These are phyloP conservation scores for Backusella tuberculispora DNA, from an alignment of 192 early-diverging fungal species.

Conservation along the genomic window DNA sequence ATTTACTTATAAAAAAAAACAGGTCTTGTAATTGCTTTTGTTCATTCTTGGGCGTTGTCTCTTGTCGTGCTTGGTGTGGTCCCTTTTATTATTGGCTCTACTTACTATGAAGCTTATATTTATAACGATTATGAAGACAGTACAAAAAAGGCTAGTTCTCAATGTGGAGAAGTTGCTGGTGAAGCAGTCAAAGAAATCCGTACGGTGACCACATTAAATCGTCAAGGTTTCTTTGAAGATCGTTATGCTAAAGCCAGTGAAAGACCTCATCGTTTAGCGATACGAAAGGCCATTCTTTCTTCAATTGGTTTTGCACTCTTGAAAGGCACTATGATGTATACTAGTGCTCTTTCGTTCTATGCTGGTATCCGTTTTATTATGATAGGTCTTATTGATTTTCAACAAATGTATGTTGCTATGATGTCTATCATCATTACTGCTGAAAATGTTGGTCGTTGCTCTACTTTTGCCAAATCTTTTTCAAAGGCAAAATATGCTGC, in stretches of 20 bases:
- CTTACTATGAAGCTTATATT: constrained; percentile 53
- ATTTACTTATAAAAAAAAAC: not conserved
- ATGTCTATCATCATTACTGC: constrained; percentile 25
- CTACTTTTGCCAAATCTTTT: constrained; percentile 69
- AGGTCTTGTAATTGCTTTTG: constrained; percentile 64
- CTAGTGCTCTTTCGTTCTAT: constrained; percentile 76
- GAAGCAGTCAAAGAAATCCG: constrained; percentile 86
- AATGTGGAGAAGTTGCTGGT: constrained; percentile 76
- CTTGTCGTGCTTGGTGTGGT: constrained; percentile 68
- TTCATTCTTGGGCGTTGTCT: constrained; percentile 78
- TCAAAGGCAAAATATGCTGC: constrained; percentile 83
- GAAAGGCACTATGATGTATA: constrained; percentile 69
- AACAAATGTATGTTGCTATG: constrained; percentile 26
- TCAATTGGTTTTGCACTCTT: constrained; percentile 75
- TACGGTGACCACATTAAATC: constrained; percentile 80
- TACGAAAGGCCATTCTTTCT: constrained; percentile 63
- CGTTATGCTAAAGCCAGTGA: constrained; percentile 64
- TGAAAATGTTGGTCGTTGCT: constrained; percentile 63
- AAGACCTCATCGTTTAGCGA: constrained; percentile 69
- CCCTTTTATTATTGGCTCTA: constrained; percentile 58
- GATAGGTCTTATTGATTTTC: constrained; percentile 19
- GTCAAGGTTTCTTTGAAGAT: constrained; percentile 69
- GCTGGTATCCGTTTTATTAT: constrained; percentile 53
- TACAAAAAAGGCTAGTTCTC: constrained; percentile 75
- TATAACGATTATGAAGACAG: constrained; percentile 61